Evolutionary conservation across 2,329 filamentous ascomycete genomes (phyloP).

Genomic region (Parafenestella ontariensis): DNA sequence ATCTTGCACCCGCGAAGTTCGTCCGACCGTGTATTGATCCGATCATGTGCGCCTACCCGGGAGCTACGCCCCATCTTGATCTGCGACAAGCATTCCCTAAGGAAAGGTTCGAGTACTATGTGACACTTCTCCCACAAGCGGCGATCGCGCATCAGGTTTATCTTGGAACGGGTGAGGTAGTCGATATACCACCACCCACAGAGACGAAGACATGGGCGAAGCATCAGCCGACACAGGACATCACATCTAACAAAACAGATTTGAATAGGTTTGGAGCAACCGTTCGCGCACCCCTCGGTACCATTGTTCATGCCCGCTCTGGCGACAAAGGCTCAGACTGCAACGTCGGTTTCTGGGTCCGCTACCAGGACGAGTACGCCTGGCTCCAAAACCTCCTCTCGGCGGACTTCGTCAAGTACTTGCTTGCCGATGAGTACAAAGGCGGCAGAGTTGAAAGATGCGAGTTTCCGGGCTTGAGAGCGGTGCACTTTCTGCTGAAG

Average conservation of each 20-base stretch:
- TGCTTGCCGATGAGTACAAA: constrained; percentile 40
- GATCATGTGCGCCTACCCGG: constrained; percentile 52
- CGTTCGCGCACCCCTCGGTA: constrained; percentile 49
- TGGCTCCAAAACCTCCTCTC: constrained; percentile 43
- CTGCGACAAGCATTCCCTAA: constrained; percentile 29
- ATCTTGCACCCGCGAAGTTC: constrained; percentile 36
- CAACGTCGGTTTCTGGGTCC: constrained; percentile 49
- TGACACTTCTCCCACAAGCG: constrained; percentile 32
- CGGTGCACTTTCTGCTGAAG: constrained; percentile 36
- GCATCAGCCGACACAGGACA: constrained; percentile 40
- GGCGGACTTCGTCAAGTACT: constrained; percentile 27
- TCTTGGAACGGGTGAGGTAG: constrained; percentile 14
- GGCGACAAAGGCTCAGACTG: constrained; percentile 48
- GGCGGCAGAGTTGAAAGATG: constrained; percentile 24
- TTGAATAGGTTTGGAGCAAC: constrained; percentile 27
- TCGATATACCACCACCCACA: constrained; percentile 15
- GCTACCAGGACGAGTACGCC: constrained; percentile 40
- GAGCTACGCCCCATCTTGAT: constrained; percentile 43
- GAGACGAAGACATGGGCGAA: constrained; percentile 22
- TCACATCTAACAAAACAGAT: constrained; percentile 18
- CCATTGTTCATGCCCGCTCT: constrained; percentile 55
- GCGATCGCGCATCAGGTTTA: constrained; percentile 21
- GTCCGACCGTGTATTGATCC: constrained; percentile 34
- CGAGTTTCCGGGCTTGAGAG: constrained; percentile 31
- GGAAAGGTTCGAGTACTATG: constrained; percentile 39